Conservation (phyloP, 768 basidiomycete genomes). For the Boletus tomentosulus region DNA sequence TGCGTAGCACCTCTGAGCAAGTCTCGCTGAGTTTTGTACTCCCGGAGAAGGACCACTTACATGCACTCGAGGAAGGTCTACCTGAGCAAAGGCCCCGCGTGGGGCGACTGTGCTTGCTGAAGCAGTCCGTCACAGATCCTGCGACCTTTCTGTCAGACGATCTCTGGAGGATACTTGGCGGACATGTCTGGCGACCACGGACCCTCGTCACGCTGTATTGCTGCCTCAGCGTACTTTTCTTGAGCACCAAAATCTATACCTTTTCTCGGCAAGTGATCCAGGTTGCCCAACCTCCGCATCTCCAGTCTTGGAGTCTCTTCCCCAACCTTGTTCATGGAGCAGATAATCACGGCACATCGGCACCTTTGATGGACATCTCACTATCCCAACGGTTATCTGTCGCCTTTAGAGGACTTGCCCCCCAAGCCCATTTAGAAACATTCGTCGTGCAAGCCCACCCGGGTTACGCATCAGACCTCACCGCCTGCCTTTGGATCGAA, state of each 20-base stretch:
- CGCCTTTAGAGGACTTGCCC: slow-evolving; percentile 29
- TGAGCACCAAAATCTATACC: slow-evolving; percentile 29
- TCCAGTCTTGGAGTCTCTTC: neutral
- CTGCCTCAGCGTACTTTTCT: slow-evolving; percentile 37
- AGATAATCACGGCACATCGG: neutral
- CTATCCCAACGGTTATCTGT: slow-evolving; percentile 33
- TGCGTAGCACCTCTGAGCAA: slow-evolving; percentile 24
- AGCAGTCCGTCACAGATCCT: slow-evolving; percentile 24
- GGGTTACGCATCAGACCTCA: slow-evolving; percentile 18
- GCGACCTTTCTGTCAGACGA: slow-evolving; percentile 24
- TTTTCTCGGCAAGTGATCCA: slow-evolving; percentile 7
- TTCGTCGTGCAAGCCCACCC: slow-evolving; percentile 30
- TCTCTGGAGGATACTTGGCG: slow-evolving; percentile 20
- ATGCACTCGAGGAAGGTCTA: slow-evolving; percentile 15
- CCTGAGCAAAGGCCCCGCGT: slow-evolving; percentile 11
- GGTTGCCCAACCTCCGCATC: neutral
- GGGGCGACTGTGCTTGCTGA: slow-evolving; percentile 25
- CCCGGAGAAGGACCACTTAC: slow-evolving; percentile 9
- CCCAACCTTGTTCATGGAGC: neutral
- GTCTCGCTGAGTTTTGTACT: slow-evolving; percentile 5
- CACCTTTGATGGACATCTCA: slow-evolving; percentile 29
- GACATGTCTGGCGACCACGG: slow-evolving; percentile 27
- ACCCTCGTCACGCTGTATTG: slow-evolving; percentile 38
- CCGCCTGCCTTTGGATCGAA: slow-evolving; percentile 50
- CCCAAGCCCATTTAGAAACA: slow-evolving; percentile 31